Conservation (phyloP, 768 basidiomycete genomes). For the Mycena epipterygia region DNA sequence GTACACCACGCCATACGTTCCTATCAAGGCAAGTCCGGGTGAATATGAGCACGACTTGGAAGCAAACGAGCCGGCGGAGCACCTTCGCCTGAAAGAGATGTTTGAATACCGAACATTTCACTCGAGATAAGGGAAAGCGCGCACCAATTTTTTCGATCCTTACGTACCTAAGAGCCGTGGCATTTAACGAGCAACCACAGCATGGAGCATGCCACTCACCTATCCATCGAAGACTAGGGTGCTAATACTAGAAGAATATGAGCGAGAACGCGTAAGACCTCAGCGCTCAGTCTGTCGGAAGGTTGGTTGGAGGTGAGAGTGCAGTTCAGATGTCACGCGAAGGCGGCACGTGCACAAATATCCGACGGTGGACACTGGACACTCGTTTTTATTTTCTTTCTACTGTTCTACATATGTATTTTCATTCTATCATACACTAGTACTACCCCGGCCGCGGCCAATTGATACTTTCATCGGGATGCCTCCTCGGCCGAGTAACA, state of each 20-base stretch:
- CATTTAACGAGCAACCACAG: not conserved
- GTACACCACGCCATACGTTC: constrained; percentile 99
- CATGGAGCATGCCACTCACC: constrained; percentile 47
- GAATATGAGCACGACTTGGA: constrained; percentile 29
- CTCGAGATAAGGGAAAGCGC: constrained; percentile 52
- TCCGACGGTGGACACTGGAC: not conserved
- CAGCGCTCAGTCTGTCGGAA: constrained; percentile 8
- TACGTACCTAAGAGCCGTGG: constrained; percentile 75
- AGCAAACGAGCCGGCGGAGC: constrained; percentile 18
- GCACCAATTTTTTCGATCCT: constrained; percentile 99
- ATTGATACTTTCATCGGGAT: constrained; percentile 67
- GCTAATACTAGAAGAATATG: not conserved
- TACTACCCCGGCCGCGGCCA: constrained; percentile 81
- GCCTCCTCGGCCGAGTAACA: constrained; percentile 70
- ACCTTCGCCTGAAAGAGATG: constrained; percentile 58
- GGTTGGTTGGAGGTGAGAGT: constrained; percentile 17
- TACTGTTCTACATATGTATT: not conserved
- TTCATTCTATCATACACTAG: not conserved
- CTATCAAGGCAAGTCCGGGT: constrained; percentile 56
- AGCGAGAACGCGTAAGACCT: constrained; percentile 12
- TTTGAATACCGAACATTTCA: constrained; percentile 31
- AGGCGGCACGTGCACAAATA: not conserved
- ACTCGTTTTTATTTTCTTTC: not conserved
- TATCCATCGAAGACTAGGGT: constrained; percentile 55
- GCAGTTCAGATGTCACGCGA: not conserved